Base-by-base conservation (phyloP, 2,329 filamentous ascomycete species). In the Akanthomyces uredinophilus region DNA sequence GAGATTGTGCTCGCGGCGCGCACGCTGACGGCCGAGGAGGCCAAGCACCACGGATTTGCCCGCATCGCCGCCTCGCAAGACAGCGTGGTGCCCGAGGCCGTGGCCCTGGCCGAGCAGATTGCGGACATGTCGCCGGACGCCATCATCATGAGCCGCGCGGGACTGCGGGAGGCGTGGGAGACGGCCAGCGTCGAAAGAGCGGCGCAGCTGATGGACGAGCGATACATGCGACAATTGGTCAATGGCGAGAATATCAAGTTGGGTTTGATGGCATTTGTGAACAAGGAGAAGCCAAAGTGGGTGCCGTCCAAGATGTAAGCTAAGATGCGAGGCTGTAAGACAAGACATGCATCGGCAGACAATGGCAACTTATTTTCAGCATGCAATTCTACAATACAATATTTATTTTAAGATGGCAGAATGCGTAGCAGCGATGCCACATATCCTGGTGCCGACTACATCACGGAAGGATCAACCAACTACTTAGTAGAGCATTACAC, bases 1-100 rank as follows among this genome's bases (percentile, higher is more conserved):
- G 81, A 83, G 64, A 76, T 83, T 60, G 80, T 78, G 5, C 69
- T 83, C 35, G 80, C 81, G 0, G 81, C 79, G 5, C 72, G 74
- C 7, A 72, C 73, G 18, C 74, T 82, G 0, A 74, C 74, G 1
- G 80, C 81, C 1, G 69, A 77, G 44, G 78, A 81, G 60, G 75
- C 76, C 20, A 71, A 72, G 60, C 71, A 77, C n/a, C 57, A 54
- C 24, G 65, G 65, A 2, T 64, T 66, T 20, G 55, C 62, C 27
- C 67, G 64, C 22, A 60, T 76, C 73, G 68, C 74, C 71, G 64
- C 73, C 76, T 79, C 59, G 76, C 69, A 69, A 11, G 74, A 75
- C 44, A 69, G 70, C 8, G 68, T 77, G 7, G 67, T 78, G 7
- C 64, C 69, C 1, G 76, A 76, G 63, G 74, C 75, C 1, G 64